Base-by-base conservation (phyloP, 371 early-diverging fungal genomes). In the Synchytrium microbalum region DNA sequence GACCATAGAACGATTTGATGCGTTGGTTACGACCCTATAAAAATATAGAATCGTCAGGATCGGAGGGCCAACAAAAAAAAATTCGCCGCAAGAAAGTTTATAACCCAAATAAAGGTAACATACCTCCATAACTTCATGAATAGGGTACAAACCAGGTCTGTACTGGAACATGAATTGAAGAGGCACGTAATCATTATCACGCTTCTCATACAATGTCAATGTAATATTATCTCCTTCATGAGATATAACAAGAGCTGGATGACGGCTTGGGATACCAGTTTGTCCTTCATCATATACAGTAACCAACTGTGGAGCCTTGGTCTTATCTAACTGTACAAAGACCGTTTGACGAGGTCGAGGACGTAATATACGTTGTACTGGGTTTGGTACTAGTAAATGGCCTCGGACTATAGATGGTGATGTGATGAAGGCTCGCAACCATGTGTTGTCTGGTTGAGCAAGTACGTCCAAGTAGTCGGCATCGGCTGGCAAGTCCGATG, bases 1-100 rank as follows among this genome's bases (percentile, higher is more conserved):
- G 82, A 64, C 84, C 86, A 77, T 96, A 96, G 76, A 96, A 96
- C 59, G 84, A 80, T 76, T 92, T 92, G 79, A 96, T 92, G 63
- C 95, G 86, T 63, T 90, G 88, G 71, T 92, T 93, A 64, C 94
- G 90, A 25, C 90, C 90, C 77, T 65, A 59, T 64, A 54, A 57
- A 31, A 0, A 3, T 57, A 58, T 38, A 19, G 3, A 65, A 57
- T 26, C 24, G 0, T 54, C 28, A 72, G 54, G 46, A 63, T 66
- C 24, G 52, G 16, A 54, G 29, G 24, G n/a, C 19, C 16, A n/a
- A 8, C 10, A 55, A 16, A 1, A 32, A 27, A 55, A 52, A 62
- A 64, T 51, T 3, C 38, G 61, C 23, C 2, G 52, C 38, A 33
- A 32, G 58, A n/a, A 29, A 67, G 23, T 14, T 23, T 5, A 60